Conservation (phyloP, 164 flowering plant genomes). For the Chimonanthus praecox region DNA sequence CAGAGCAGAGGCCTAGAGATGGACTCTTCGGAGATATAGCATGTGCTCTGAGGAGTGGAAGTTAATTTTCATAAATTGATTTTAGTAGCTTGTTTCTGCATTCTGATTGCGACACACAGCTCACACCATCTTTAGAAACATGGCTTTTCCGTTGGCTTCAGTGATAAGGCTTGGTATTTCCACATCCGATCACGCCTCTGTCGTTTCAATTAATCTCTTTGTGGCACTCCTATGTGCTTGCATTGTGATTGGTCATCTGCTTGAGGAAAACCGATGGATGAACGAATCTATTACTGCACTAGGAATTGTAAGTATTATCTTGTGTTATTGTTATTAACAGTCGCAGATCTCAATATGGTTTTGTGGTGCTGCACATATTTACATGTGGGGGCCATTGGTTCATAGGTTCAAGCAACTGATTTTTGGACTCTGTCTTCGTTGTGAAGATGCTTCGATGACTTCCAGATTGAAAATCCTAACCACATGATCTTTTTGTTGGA, state of each 20-base stretch:
- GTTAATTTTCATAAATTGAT: not conserved
- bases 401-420: not conserved
- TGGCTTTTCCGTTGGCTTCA: slow-evolving; percentile 1
- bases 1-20: not conserved
- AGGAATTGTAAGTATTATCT: slow-evolving; percentile 42
- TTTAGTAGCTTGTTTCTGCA: not conserved
- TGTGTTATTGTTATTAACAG: slow-evolving; percentile 14
- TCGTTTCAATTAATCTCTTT: slow-evolving; percentile 68
- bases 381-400: not conserved
- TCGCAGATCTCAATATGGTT: not conserved
- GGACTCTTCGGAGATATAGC: not conserved
- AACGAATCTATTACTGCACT: slow-evolving; percentile 85
- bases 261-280: slow-evolving; percentile 82
- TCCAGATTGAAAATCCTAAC: too few relatives aligned
- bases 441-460: not conserved
- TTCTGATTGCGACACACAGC: not conserved
- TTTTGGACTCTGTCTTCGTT: not conserved
- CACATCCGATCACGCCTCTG: slow-evolving; percentile 54
- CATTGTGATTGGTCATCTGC: slow-evolving; percentile 68
- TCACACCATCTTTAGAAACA: not conserved
- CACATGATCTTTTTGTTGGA: too few relatives aligned
- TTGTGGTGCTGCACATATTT: not conserved
- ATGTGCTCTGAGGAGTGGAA: not conserved
- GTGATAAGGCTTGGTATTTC: slow-evolving; percentile 15
- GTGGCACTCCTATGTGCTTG: slow-evolving; percentile 76